Evolutionary conservation across 805 yeast genomes (phyloP).

Genomic region (Candida maltosa): DNA sequence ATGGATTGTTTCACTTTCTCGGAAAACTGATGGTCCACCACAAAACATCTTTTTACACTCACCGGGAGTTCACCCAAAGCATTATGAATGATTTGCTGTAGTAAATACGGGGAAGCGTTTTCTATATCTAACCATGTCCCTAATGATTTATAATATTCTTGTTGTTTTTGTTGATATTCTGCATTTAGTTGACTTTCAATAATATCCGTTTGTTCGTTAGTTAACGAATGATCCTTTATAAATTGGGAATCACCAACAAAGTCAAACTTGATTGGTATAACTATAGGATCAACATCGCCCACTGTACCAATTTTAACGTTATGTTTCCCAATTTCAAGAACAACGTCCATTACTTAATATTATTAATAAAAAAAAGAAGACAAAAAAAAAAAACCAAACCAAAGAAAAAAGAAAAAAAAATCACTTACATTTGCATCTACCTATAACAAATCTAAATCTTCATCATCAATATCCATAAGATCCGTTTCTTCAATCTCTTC

Average conservation of each 20-base stretch:
- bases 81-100: slow-evolving; percentile 12
- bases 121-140: slow-evolving; percentile 9
- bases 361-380: too few species aligned
- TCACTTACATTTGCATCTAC: slow-evolving; percentile 3
- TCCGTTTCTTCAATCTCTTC: slow-evolving; percentile 23
- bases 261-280: slow-evolving; percentile 4
- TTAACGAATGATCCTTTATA: slow-evolving; percentile 18
- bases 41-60: slow-evolving; percentile 16
- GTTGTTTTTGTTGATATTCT: slow-evolving; percentile 1
- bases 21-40: slow-evolving; percentile 16
- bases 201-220: slow-evolving; percentile 10
- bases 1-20: slow-evolving; percentile 13
- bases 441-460: slow-evolving; percentile 35
- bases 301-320: slow-evolving; percentile 22
- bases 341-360: slow-evolving; percentile 12
- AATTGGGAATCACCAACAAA: neutral
- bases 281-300: slow-evolving; percentile 17
- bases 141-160: slow-evolving; percentile 4
- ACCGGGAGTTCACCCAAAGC: slow-evolving; percentile 9
- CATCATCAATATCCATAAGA: slow-evolving; percentile 46
- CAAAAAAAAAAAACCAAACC: too few species aligned
- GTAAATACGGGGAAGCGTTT: neutral
- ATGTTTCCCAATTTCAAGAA: slow-evolving; percentile 14
- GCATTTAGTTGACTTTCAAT: slow-evolving; percentile 1
- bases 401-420: too few species aligned